Percentiles rank a stretch among this genome's conserved stretches.
Conservation (phyloP, 129 eudicot species). For the Sambucus nigra region DNA sequence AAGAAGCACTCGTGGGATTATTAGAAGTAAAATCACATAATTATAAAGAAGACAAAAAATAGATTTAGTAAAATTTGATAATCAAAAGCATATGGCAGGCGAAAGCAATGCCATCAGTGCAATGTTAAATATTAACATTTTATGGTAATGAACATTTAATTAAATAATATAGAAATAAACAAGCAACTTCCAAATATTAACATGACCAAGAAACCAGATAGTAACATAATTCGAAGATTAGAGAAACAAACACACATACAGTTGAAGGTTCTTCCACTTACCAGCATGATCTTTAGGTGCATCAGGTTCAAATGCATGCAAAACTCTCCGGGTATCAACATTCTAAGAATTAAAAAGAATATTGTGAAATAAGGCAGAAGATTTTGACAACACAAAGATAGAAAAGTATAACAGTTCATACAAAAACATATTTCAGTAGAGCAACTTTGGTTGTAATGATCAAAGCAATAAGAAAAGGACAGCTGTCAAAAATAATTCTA, state of each 20-base stretch:
- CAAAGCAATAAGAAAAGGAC: no score
- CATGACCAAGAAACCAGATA: not conserved
- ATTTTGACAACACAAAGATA: not conserved
- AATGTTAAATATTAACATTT: no score
- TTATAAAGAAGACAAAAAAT: no score
- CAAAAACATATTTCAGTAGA: not conserved
- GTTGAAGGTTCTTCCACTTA: slow-evolving; percentile 23
- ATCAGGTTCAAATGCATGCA: slow-evolving; percentile 75
- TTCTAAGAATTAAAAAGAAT: slow-evolving; percentile 15
- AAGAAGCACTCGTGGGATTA: no score
- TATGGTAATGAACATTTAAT: not conserved
- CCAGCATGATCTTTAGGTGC: slow-evolving; percentile 43
- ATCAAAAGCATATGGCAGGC: no score
- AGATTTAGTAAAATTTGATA: no score
- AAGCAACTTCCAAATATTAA: not conserved
- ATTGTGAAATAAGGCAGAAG: not conserved
- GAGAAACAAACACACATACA: slow-evolving; percentile 5
- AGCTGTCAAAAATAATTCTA: slow-evolving; percentile 3
- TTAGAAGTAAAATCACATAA: no score
- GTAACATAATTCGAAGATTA: not conserved
- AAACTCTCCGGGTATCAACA: slow-evolving; percentile 20
- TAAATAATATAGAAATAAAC: no score
- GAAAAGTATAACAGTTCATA: not conserved
- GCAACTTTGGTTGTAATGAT: no score
- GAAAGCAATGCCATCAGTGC: no score